These are phyloP conservation scores for Diplodia mutila DNA, from an alignment of 2,329 filamentous ascomycete species.

Conservation along the genomic window DNA sequence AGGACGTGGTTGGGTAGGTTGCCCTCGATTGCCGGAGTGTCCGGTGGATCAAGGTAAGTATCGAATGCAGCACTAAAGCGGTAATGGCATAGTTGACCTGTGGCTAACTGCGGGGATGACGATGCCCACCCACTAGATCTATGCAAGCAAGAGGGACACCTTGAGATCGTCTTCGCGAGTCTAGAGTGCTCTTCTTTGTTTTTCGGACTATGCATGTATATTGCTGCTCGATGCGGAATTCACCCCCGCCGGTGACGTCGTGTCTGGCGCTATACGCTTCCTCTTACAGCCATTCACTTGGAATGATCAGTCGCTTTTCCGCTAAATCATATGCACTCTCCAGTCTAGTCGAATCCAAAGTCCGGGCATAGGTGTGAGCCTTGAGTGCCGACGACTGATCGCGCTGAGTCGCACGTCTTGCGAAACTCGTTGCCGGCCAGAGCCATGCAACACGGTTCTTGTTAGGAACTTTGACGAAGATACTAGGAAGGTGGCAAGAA, in stretches of 20 bases:
- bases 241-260: neutral
- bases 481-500: too few species aligned
- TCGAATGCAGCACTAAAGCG: neutral
- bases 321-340: too few species aligned
- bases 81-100: neutral
- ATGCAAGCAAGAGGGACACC: neutral
- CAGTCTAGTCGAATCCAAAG: too few species aligned
- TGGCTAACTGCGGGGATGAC: neutral
- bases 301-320: too few species aligned
- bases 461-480: too few species aligned
- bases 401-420: too few species aligned
- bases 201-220: neutral
- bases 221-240: neutral
- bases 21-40: neutral
- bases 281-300: too few species aligned
- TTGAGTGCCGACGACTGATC: too few species aligned
- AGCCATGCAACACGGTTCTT: too few species aligned
- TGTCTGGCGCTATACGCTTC: neutral
- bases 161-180: neutral
- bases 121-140: neutral
- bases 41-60: neutral
- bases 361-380: too few species aligned
- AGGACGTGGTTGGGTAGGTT: neutral
- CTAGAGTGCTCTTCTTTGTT: neutral
- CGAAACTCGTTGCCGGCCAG: too few species aligned